Conservation (phyloP, 2,329 filamentous ascomycete genomes). For the Lachnellula occidentalis region DNA sequence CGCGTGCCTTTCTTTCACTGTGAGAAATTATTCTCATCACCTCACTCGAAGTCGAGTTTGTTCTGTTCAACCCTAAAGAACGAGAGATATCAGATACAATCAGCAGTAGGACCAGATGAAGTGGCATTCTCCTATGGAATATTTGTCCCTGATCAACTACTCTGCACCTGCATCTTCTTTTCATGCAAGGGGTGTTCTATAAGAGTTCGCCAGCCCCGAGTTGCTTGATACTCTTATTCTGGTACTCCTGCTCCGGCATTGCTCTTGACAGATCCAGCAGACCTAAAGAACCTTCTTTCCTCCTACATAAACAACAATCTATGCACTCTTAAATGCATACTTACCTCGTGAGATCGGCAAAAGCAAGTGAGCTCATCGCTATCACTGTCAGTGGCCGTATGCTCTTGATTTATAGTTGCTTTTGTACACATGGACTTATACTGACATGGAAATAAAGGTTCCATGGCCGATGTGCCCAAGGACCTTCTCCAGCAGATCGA, state of each 20-base stretch:
- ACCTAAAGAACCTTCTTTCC: background rate
- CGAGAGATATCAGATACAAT: background rate
- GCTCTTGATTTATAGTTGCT: background rate
- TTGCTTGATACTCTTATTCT: too few relatives aligned
- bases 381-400: constrained; percentile 15
- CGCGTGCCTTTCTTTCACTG: too few relatives aligned
- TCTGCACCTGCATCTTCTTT: too few relatives aligned
- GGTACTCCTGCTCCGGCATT: background rate
- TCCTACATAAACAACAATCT: background rate
- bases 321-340: background rate
- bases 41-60: too few relatives aligned
- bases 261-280: background rate
- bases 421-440: constrained; percentile 1
- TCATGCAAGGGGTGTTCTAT: too few relatives aligned
- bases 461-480: constrained; percentile 85
- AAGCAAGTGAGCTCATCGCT: constrained; percentile 19
- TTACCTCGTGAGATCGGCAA: constrained; percentile 16
- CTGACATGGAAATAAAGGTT: constrained; percentile 51
- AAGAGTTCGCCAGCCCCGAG: too few relatives aligned
- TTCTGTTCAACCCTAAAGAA: background rate
- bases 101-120: background rate
- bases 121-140: background rate
- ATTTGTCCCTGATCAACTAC: too few relatives aligned
- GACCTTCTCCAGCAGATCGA: constrained; percentile 77
- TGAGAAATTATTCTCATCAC: too few relatives aligned